Base-by-base conservation (phyloP, 768 basidiomycete genomes). In the Leccinum subgranulosum region DNA sequence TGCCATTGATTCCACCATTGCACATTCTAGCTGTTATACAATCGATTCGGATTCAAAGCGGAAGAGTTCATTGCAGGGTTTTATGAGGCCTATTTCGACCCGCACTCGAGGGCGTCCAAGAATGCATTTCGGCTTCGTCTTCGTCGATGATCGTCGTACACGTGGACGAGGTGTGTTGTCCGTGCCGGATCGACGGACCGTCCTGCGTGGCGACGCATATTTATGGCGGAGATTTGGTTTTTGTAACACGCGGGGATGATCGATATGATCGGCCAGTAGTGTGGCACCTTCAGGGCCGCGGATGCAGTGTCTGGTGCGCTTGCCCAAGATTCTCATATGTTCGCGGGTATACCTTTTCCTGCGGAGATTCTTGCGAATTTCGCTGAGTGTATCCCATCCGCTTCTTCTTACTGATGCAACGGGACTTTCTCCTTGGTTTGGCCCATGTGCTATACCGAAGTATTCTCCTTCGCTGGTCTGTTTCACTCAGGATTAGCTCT, bases 21-120 rank as follows among this genome's bases (percentile, higher is more conserved):
- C 6, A 8, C 5, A 23, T 5, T 15, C 9, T 8, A 91, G 90
- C 73, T 92, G 4, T 70, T 93, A 17, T 93, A 92, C 73, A 92
- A 93, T 60, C 85, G 84, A 51, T 92, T 93, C 64, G 90, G 91
- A 27, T 92, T 93, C 79, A 92, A 93, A 63, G 87, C 88, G 0
- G 90, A 92, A 72, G 89, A 88, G 66, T 92, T 92, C 58, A 79
- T 92, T 21, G 84, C 82, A 21, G 88, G 87, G 19, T 92, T 93
- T 64, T 93, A 93, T 62, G 86, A 89, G 46, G 79, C 86, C 46
- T 92, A 92, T 68, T 76, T 92, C n/a, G 83, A 86, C 63, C 72
- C 82, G 3, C 75, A 83, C 25, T 89, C 88, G 17, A 81, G 83
- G 54, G 81, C 80, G 4, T 92, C 90, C 6, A 90, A 87, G 72